A percentile compares a stretch with the other conserved stretches of the same genome.
These are phyloP conservation scores for Psilocybe subaeruginosa DNA, from an alignment of 768 basidiomycete species.

Conservation along the genomic window DNA sequence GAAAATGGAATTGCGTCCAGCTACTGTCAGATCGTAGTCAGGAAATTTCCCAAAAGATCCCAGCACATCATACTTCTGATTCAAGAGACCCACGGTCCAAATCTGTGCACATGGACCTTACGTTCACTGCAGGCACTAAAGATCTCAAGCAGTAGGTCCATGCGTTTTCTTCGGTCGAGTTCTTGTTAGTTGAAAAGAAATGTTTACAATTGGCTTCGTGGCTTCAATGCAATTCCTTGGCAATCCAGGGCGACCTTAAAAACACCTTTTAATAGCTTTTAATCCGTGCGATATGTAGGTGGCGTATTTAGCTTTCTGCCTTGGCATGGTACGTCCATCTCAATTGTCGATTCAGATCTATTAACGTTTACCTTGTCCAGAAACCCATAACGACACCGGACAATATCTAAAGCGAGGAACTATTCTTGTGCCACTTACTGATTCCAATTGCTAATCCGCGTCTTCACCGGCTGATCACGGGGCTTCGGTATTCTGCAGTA, in stretches of 20 bases:
- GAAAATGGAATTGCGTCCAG: constrained; percentile 1
- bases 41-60: constrained; percentile 7
- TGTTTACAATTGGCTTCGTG: background rate
- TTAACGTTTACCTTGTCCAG: background rate
- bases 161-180: background rate
- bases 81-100: background rate
- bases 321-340: constrained; percentile 14
- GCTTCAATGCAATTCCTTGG: constrained; percentile 3
- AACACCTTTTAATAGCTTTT: background rate
- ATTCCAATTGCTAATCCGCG: background rate
- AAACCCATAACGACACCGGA: background rate
- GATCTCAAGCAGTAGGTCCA: constrained; percentile 1
- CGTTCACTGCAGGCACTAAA: background rate
- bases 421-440: background rate
- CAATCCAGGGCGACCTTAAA: background rate
- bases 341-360: background rate
- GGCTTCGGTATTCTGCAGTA: too few relatives aligned
- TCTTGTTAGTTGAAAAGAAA: background rate
- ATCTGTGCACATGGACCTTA: background rate
- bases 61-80: background rate
- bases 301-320: constrained; percentile 23
- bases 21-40: constrained; percentile 13
- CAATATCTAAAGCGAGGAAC: background rate
- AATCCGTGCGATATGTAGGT: constrained; percentile 22
- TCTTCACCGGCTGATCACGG: too few relatives aligned